Base-by-base conservation (phyloP, 768 basidiomycete genomes). In the Collybia sordida region DNA sequence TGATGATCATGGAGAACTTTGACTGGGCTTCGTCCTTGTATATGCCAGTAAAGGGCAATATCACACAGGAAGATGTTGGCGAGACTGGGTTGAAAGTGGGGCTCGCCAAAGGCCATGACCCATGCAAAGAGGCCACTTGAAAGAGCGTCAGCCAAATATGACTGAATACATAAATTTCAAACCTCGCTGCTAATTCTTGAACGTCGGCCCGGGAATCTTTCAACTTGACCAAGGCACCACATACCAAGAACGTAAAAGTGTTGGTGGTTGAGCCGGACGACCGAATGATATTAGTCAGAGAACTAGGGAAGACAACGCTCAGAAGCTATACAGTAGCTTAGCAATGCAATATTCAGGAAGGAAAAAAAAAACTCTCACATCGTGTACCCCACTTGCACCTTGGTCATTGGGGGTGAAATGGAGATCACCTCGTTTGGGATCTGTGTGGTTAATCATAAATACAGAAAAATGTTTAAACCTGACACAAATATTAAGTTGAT, bases 381-480 rank as follows among this genome's bases (percentile, higher is more conserved):
- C 18, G n/a, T 7, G 15, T n/a, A 35, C 31, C 12, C 12, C 5
- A 18, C 11, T 9, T 47, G 34, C n/a, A 11, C 18, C 28, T 35
- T 46, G 12, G 35, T 47, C 25, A 23, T 37, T 21, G 4, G 38
- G 23, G 1, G 47, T 27, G 23, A 23, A 28, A 35, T 49, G 47
- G 9, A 49, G 14, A 34, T 49, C 47, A 3, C 47, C 47, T 6
- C 47, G 36, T 12, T 25, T 17, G 4, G 47, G 47, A 25, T 49
- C 47, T n/a, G 22, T 49, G 22, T 49, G 47, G 17, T 49, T 39
- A 23, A 35, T 31, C 22, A 49, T 23, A 28, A 4, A 49, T 11
- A 49, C 24, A 15, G 47, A 28, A 22, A 49, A 49, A 23, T 34
- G 27, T 28, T 18, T 27, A 21, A 40, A 49, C 21, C 47, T 49